These are phyloP conservation scores for Blepharisma undulans DNA, from an alignment of 169 alveolate species.

Conservation along the genomic window DNA sequence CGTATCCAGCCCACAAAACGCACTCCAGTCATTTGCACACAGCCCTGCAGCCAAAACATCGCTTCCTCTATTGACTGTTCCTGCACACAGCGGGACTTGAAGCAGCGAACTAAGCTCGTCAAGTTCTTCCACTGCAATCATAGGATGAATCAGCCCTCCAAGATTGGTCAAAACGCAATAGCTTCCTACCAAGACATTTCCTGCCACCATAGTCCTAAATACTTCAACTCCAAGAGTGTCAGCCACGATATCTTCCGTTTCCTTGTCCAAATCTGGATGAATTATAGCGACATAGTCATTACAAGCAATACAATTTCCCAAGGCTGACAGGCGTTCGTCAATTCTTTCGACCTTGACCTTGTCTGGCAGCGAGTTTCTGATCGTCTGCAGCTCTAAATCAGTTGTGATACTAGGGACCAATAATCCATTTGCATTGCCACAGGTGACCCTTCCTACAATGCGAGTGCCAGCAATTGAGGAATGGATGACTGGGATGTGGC, in stretches of 20 bases:
- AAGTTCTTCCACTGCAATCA: conserved; percentile 96
- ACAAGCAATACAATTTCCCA: conserved; percentile 97
- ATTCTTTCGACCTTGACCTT: conserved; percentile 93
- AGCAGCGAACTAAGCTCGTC: conserved; percentile 95
- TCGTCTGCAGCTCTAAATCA: conserved; percentile 95
- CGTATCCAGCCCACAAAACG: conserved; percentile 98
- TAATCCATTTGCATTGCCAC: conserved; percentile 95
- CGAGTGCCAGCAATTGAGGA: conserved; percentile 97
- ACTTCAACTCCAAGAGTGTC: conserved; percentile 96
- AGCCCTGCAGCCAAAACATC: conserved; percentile 95
- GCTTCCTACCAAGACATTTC: conserved; percentile 97
- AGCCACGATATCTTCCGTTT: conserved; percentile 97
- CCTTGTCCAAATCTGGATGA: conserved; percentile 98
- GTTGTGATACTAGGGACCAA: conserved; percentile 97
- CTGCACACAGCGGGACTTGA: conserved; percentile 98
- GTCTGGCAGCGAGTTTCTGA: conserved; percentile 97
- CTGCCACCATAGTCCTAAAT: conserved; percentile 97
- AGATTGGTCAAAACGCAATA: conserved; percentile 94
- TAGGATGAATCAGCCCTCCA: conserved; percentile 98
- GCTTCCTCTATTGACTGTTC: conserved; percentile 99
- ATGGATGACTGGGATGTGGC: conserved; percentile 95
- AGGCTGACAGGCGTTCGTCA: conserved; percentile 98
- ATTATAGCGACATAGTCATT: conserved; percentile 98
- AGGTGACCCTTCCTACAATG: conserved; percentile 95
- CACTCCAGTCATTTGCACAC: conserved; percentile 98